Percentiles rank a stretch among this genome's conserved stretches.
Conservation (phyloP, 2,329 filamentous ascomycete species). For the Colletotrichum sp. region DNA sequence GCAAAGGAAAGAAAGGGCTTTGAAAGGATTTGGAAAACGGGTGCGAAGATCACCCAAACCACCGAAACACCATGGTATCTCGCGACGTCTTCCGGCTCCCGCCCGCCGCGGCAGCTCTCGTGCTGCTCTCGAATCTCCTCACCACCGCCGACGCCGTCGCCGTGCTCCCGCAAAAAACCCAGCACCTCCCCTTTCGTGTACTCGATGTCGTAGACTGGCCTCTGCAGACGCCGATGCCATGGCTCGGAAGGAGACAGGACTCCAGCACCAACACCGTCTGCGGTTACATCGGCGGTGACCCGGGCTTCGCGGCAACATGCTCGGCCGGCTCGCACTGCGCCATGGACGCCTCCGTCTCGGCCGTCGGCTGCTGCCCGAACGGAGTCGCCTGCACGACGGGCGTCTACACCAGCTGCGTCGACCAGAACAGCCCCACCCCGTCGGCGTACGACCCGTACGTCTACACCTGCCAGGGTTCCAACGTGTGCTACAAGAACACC, state of each 20-base stretch:
- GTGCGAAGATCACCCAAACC: neutral
- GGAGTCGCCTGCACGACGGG: constrained; percentile 55
- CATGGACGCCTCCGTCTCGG: constrained; percentile 51
- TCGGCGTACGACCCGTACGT: constrained; percentile 60
- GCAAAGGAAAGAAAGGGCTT: neutral
- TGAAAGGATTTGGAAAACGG: neutral
- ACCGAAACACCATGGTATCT: constrained; percentile 26
- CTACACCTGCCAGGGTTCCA: constrained; percentile 55
- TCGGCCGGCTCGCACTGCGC: constrained; percentile 64
- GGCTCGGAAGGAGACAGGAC: constrained; percentile 40
- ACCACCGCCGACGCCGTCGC: constrained; percentile 38
- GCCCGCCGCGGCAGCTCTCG: constrained; percentile 32
- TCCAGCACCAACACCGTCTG: constrained; percentile 55
- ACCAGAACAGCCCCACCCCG: constrained; percentile 53
- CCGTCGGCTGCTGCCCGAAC: constrained; percentile 64
- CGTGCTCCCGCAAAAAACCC: constrained; percentile 47
- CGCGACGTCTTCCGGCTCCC: constrained; percentile 39
- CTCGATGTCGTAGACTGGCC: constrained; percentile 47
- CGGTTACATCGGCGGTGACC: constrained; percentile 60
- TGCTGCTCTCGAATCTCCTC: constrained; percentile 38
- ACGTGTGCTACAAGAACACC: constrained; percentile 60
- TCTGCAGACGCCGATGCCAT: constrained; percentile 45
- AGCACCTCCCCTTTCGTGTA: constrained; percentile 35
- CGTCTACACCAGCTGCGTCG: constrained; percentile 63
- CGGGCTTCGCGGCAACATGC: constrained; percentile 60